phyloP scores from a whole-genome alignment of 495 filamentous ascomycete species.

The Xylaria sp. region DNA sequence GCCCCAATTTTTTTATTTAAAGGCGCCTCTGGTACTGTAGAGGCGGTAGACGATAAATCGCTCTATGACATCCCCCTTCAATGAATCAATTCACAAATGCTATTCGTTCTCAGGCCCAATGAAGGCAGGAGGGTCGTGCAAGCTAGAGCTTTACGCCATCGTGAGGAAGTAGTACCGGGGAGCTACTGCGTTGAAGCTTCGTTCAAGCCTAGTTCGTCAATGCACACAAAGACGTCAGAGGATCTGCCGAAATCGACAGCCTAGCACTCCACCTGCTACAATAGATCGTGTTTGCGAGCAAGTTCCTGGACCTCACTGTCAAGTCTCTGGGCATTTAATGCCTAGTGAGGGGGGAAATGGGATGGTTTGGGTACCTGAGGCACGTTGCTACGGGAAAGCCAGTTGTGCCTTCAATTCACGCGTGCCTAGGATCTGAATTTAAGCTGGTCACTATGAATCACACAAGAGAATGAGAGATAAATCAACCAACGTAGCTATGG shows the following conservation, averaged over 20 bases:
- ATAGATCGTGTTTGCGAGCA: not conserved
- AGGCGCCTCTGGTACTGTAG: not conserved
- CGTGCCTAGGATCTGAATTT: not conserved
- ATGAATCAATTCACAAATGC: slow-evolving; percentile 6
- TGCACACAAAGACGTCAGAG: not conserved
- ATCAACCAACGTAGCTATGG: not conserved
- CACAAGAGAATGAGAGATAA: not conserved
- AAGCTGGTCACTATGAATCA: not conserved
- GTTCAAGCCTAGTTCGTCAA: slow-evolving; percentile 1
- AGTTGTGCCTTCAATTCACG: not conserved
- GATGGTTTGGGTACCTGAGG: not conserved
- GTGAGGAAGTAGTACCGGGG: not conserved
- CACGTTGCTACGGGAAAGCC: not conserved
- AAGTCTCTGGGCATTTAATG: not conserved
- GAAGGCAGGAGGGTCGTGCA: slow-evolving; percentile 1
- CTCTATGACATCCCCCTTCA: slow-evolving; percentile 1
- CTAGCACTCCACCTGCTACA: not conserved
- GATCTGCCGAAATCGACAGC: not conserved
- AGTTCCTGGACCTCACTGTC: not conserved
- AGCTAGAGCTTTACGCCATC: not conserved
- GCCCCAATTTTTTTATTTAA: not conserved
- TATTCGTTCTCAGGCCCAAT: not conserved
- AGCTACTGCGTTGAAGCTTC: not conserved
- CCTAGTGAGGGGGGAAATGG: no score
- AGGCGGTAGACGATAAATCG: slow-evolving; percentile 1